Evolutionary conservation across 192 early-diverging fungal genomes (phyloP).

Genomic region (Linnemannia zychae): DNA sequence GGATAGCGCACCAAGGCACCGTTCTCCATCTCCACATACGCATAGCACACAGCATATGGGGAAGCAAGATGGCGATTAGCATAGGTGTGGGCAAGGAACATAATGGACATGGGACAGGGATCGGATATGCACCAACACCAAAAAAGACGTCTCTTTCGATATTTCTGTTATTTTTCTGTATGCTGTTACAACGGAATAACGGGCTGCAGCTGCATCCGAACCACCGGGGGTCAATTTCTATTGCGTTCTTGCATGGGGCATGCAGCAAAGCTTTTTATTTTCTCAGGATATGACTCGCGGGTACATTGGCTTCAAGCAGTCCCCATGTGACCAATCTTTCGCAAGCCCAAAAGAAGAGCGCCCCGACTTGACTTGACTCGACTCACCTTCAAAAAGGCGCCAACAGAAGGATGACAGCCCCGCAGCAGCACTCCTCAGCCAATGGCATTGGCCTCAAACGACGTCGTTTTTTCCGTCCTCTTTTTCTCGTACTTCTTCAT

Average conservation of each 20-base stretch:
- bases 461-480: background rate
- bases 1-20: background rate
- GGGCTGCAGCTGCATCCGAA: background rate
- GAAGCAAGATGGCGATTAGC: too few species aligned
- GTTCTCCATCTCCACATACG: background rate
- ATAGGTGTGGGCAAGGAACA: background rate
- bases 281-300: background rate
- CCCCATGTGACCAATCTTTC: background rate
- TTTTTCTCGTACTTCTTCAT: background rate
- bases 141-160: background rate
- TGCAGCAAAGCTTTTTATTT: background rate
- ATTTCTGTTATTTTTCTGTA: background rate
- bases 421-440: background rate
- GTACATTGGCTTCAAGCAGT: background rate
- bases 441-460: background rate
- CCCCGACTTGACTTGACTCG: background rate
- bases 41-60: background rate
- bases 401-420: background rate
- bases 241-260: background rate
- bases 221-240: too few species aligned
- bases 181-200: background rate
- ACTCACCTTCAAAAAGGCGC: background rate
- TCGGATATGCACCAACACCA: background rate
- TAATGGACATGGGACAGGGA: background rate
- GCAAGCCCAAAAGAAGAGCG: background rate